Evolutionary conservation across 768 basidiomycete species (phyloP).

Genomic region (Butyriboletus loyo): DNA sequence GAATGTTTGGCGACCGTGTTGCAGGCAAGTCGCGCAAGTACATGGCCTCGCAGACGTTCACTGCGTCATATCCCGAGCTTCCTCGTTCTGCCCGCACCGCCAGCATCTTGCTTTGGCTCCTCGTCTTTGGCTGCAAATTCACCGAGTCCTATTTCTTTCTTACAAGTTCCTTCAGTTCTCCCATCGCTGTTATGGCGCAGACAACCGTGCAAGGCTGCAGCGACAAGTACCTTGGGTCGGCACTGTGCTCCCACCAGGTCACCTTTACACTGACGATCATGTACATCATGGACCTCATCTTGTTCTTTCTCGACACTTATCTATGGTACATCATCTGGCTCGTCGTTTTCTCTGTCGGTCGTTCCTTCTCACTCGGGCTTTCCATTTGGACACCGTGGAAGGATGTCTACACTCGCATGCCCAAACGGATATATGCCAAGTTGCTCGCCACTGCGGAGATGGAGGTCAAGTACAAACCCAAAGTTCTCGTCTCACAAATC

Average conservation of each 20-base stretch:
- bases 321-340: constrained; percentile 99
- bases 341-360: constrained; percentile 87
- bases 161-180: constrained; percentile 93
- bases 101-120: constrained; percentile 83
- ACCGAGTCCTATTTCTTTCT: constrained; percentile 98
- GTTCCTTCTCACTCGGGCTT: constrained; percentile 89
- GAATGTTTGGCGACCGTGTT: constrained; percentile 99
- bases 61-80: constrained; percentile 90
- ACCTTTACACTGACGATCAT: constrained; percentile 95
- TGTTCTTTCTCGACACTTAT: constrained; percentile 99
- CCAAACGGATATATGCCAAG: constrained; percentile 98
- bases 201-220: constrained; percentile 89
- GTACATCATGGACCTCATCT: constrained; percentile 96
- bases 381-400: constrained; percentile 99
- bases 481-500: constrained; percentile 97
- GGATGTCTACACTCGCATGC: constrained; percentile 92
- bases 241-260: constrained; percentile 88
- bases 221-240: constrained; percentile 78
- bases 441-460: constrained; percentile 93
- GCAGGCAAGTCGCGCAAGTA: constrained; percentile 97
- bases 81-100: constrained; percentile 70
- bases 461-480: constrained; percentile 99
- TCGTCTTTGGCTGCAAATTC: constrained; percentile 97
- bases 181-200: constrained; percentile 94
- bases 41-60: constrained; percentile 98